Base-by-base conservation (phyloP, 345 rosid species). In the Syzygium jambos region DNA sequence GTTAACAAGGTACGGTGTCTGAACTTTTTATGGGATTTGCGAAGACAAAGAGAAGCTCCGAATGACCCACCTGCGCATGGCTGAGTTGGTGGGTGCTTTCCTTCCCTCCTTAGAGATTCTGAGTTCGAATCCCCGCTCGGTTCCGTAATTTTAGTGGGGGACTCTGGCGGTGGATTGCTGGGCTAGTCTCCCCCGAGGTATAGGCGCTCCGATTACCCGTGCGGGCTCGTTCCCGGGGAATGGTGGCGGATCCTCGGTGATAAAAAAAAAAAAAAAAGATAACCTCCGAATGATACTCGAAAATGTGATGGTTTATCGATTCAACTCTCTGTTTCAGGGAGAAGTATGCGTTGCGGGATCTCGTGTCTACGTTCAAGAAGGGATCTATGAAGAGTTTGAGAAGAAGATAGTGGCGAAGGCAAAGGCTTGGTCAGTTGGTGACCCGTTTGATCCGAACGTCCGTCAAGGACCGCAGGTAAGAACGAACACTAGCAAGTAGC, bases 291-390 rank as follows among this genome's bases (percentile, higher is more conserved):
- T 43, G 46, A 6, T 65, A 1, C 78, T 9, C 0, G 6, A 65
- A 16, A 65, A 52, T 0, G 3, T 15, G 17, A 30, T 3, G 2
- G 23, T 80, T 53, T 21, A 34, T 49, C 13, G 21, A 34, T 55
- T 86, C 49, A 10, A 51, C 38, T 12, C 27, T 41, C 51, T 27
- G 49, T 85, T 55, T 41, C 12, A 95, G 99, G 99, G 98, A 85
- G 97, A 97, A 86, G 63, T 93, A 19, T 97, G 97, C 4, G 95
- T 92, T 23, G 95, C 99, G 23, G 86, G 95, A 86, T 95, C 99
- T 34, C 95, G 99, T 23, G 94, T 94, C 15, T 95, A 86, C 87
- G 97, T 97, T 17, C 99, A 97, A 78, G 99, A 95, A 89, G 95
- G 93, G 30, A 93, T 97, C 51, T 95, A 93, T 59, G 95, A 94